Conservation (phyloP, 768 basidiomycete genomes). For the Termitomyces heimii region DNA sequence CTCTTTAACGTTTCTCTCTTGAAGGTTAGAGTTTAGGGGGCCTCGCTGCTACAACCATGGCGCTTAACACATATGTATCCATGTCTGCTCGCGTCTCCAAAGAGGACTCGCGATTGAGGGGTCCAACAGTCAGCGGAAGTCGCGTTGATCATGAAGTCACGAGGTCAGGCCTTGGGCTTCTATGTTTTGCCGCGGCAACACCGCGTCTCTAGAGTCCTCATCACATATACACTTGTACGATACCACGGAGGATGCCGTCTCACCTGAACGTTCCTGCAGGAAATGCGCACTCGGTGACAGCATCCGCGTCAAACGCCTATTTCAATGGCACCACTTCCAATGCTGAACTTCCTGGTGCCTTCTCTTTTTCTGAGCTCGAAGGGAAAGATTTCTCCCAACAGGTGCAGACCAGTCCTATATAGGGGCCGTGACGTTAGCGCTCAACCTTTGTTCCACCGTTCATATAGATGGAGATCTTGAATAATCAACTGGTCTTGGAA, state of each 20-base stretch:
- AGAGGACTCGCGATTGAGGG: no score
- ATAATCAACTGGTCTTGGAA: conserved; percentile 66
- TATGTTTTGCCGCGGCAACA: neutral
- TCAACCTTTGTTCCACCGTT: neutral
- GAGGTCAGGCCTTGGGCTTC: no score
- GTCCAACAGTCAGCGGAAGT: no score
- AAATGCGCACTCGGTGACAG: conserved; percentile 14
- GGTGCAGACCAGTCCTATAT: conserved; percentile 21
- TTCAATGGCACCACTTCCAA: conserved; percentile 15
- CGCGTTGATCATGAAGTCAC: conserved; percentile 6
- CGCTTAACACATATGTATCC: neutral
- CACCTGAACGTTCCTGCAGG: conserved; percentile 13
- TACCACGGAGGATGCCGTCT: conserved; percentile 13
- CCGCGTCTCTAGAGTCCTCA: neutral
- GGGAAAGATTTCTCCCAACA: conserved; percentile 41
- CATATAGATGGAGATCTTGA: conserved; percentile 58
- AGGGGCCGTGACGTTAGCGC: neutral
- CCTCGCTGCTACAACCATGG: neutral
- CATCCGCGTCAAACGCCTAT: conserved; percentile 19
- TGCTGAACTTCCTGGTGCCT: conserved; percentile 15
- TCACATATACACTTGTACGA: neutral
- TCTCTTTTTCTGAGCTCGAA: conserved; percentile 37
- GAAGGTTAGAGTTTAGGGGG: neutral
- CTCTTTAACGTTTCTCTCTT: neutral
- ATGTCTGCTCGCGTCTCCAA: neutral